A percentile compares a stretch with the other conserved stretches of the same genome.
These are phyloP conservation scores for Penicillium argentinense DNA, from an alignment of 495 filamentous ascomycete species.

Conservation along the genomic window DNA sequence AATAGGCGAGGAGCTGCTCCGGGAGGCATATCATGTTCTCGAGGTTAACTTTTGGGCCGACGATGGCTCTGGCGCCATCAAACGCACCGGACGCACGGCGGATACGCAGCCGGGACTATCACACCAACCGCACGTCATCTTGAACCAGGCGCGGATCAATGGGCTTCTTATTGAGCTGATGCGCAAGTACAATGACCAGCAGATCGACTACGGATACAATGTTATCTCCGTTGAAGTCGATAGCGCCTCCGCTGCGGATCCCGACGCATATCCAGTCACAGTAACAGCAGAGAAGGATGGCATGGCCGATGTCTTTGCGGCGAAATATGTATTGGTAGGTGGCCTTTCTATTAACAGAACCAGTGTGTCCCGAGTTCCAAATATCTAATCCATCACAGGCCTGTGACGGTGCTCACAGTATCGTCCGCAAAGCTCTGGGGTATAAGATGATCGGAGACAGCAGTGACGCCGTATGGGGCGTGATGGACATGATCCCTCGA, in stretches of 20 bases:
- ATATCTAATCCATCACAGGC: conserved; percentile 42
- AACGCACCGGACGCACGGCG: conserved; percentile 51
- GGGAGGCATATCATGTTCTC: conserved; percentile 67
- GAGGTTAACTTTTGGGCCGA: conserved; percentile 66
- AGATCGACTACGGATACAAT: conserved; percentile 61
- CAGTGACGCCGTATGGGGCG: conserved; percentile 75
- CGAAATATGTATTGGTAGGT: conserved; percentile 69
- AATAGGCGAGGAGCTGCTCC: conserved; percentile 66
- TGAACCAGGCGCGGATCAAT: conserved; percentile 76
- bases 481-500: conserved; percentile 75
- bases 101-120: conserved; percentile 66
- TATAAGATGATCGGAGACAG: conserved; percentile 73
- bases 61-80: conserved; percentile 43
- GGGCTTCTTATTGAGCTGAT: conserved; percentile 57
- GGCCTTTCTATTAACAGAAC: too few species aligned
- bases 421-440: conserved; percentile 64
- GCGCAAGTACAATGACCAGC: conserved; percentile 40
- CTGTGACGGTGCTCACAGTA: conserved; percentile 77
- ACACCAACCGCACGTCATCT: conserved; percentile 70
- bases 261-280: conserved; percentile 51
- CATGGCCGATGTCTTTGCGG: conserved; percentile 50
- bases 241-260: conserved; percentile 33
- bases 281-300: conserved; percentile 55
- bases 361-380: too few species aligned
- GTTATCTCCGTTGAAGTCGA: conserved; percentile 58